Conservation (phyloP, 305 asterid species). For the Fraxinus greggii region DNA sequence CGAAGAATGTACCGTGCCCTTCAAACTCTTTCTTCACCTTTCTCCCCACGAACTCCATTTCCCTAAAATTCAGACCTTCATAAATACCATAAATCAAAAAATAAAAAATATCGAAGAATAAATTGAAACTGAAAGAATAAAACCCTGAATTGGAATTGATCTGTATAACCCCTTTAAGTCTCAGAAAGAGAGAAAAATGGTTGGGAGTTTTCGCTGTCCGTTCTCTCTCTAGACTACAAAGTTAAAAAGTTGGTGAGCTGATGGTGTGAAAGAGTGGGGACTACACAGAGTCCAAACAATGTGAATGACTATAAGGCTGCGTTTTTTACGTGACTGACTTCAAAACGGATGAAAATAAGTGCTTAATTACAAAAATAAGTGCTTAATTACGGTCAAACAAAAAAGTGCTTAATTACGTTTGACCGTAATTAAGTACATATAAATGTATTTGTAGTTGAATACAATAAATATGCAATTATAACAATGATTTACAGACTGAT, state of each 20-base stretch:
- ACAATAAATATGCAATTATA: not conserved
- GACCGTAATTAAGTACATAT: not conserved
- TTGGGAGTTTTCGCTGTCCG: conserved; percentile 22
- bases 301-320: conserved; percentile 22
- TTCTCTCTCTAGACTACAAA: conserved; percentile 41
- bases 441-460: not conserved
- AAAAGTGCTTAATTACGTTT: not conserved
- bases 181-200: conserved; percentile 20
- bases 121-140: not conserved
- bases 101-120: not conserved
- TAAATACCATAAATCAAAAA: conserved; percentile 20
- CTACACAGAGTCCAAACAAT: conserved; percentile 26
- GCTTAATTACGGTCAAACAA: not conserved
- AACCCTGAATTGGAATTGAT: conserved; percentile 28
- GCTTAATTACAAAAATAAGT: not conserved
- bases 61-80: conserved; percentile 23
- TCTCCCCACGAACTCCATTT: conserved; percentile 73
- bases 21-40: conserved; percentile 56
- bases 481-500: not conserved
- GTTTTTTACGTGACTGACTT: conserved; percentile 32
- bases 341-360: not conserved
- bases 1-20: conserved; percentile 46
- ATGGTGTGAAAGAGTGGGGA: conserved; percentile 41
- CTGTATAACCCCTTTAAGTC: conserved; percentile 29
- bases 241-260: conserved; percentile 28